Evolutionary conservation across 345 rosid genomes (phyloP), one percentile per base, ranked within the genome.

Genomic region (Noccaea caerulescens): DNA sequence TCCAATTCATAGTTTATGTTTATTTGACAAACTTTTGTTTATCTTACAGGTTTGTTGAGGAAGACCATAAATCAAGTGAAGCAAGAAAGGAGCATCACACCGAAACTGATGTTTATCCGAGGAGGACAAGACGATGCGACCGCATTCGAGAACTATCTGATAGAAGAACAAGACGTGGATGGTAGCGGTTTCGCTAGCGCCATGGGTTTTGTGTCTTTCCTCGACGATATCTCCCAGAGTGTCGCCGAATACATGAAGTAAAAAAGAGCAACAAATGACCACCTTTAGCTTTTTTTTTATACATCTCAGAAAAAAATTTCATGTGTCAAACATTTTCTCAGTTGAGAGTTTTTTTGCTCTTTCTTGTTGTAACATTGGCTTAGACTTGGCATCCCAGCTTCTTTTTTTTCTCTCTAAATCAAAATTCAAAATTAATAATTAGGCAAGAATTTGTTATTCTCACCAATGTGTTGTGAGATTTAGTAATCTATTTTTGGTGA

Each of bases 101-200:
- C 97, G 3, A 94, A 84, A 76, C 88, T 94, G 42, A 72, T 85
- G 69, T 91, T 94, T 72, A 84, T 94, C 44, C 84, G 83, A 41
- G 97, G 90, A 76, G 97, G 91, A 71, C 88, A 83, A 58, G 93
- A 87, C 1, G 95, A 91, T 71, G 97, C 97, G 50, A 81, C 97
- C 0, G 82, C 72, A 3, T 91, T 91, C 32, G 98, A 94, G 84
- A 88, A 81, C 82, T 89, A 86, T 73, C 96, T 94, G 14, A 91
- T 94, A 0, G 99, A 94, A 84, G 99, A 94, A 70, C 99, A 91
- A 69, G 96, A 87, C n/a, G 98, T 91, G 0, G 95, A 91, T 4
- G 98, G 98, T 20, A 88, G 72, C 42, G 92, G 96, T 80, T 84
- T 85, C 67, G 80, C 96, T 47, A 89, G 90, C 62, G 90, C 86